Percentiles rank a stretch among this genome's conserved stretches.
These are phyloP conservation scores for Leishmania guyanensis DNA, from an alignment of 208 protist genomes.

Conservation along the genomic window DNA sequence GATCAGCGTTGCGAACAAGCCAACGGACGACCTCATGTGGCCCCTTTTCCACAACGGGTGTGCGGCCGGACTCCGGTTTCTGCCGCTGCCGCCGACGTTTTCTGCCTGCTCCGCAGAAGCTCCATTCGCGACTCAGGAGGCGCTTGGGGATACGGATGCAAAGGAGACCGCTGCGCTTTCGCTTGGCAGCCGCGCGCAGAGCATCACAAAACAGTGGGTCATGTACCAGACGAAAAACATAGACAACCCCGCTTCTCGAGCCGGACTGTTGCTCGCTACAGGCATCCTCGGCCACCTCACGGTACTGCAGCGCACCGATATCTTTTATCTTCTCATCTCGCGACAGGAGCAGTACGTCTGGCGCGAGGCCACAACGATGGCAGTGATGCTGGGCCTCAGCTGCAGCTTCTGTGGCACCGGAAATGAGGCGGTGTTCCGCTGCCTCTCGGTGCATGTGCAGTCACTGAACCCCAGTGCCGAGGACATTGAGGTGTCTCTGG, in stretches of 20 bases:
- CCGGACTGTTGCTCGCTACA: conserved; percentile 76
- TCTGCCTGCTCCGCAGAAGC: background rate
- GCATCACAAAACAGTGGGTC: conserved; percentile 82
- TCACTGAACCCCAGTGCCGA: conserved; percentile 80
- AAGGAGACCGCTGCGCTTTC: background rate
- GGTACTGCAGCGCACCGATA: conserved; percentile 84
- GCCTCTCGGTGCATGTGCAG: conserved; percentile 84
- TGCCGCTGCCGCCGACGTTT: conserved; percentile 48
- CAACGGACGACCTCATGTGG: conserved; percentile 66
- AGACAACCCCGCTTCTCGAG: conserved; percentile 51
- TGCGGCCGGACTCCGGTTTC: conserved; percentile 77
- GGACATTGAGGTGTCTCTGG: conserved; percentile 85
- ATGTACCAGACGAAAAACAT: conserved; percentile 87
- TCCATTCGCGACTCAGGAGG: background rate
- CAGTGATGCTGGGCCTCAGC: conserved; percentile 84
- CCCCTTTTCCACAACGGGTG: conserved; percentile 88
- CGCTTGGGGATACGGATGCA: background rate
- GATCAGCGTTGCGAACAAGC: conserved; percentile 61
- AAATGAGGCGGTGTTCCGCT: conserved; percentile 82
- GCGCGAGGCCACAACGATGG: conserved; percentile 76
- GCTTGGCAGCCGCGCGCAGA: conserved; percentile 19
- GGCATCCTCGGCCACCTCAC: conserved; percentile 79
- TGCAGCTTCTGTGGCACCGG: conserved; percentile 86
- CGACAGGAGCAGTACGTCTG: conserved; percentile 63
- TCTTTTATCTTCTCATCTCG: conserved; percentile 81